phyloP scores from a whole-genome alignment of 2,329 filamentous ascomycete species.

The Colletotrichum endophyticum region DNA sequence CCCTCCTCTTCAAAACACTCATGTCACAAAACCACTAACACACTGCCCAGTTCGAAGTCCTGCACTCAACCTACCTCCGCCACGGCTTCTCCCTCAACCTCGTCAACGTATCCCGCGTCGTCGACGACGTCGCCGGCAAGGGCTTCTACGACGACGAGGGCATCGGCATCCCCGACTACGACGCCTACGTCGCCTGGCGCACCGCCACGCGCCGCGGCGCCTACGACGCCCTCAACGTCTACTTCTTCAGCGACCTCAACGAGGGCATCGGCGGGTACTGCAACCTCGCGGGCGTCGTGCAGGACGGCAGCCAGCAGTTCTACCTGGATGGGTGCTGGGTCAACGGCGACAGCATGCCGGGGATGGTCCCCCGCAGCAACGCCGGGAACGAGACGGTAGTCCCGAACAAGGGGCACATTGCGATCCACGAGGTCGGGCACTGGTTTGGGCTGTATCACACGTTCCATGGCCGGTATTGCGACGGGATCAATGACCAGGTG shows the following conservation, averaged over 20 bases:
- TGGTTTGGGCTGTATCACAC: conserved; percentile 54
- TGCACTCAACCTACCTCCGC: conserved; percentile 5
- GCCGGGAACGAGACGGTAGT: conserved; percentile 31
- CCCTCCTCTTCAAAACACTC: neutral
- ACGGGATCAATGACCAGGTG: conserved; percentile 39
- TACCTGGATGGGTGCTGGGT: conserved; percentile 45
- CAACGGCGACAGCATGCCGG: conserved; percentile 39
- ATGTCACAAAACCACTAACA: neutral
- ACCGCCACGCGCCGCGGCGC: conserved; percentile 46
- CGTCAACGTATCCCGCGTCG: conserved; percentile 12
- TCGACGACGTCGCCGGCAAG: conserved; percentile 7
- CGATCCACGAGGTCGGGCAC: conserved; percentile 50
- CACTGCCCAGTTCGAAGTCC: neutral
- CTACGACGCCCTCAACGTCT: conserved; percentile 48
- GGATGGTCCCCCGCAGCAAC: conserved; percentile 30
- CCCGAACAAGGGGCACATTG: conserved; percentile 27
- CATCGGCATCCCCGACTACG: conserved; percentile 7
- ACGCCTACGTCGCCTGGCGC: conserved; percentile 11
- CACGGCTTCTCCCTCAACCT: conserved; percentile 10
- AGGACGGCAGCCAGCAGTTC: conserved; percentile 36
- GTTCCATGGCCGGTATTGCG: conserved; percentile 45
- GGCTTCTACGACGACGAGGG: conserved; percentile 3
- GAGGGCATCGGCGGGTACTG: conserved; percentile 9
- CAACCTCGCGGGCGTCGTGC: conserved; percentile 45
- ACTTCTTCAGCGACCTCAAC: conserved; percentile 38